These are phyloP conservation scores for Smittium mucronatum DNA, from an alignment of 371 early-diverging fungal species.

Conservation along the genomic window DNA sequence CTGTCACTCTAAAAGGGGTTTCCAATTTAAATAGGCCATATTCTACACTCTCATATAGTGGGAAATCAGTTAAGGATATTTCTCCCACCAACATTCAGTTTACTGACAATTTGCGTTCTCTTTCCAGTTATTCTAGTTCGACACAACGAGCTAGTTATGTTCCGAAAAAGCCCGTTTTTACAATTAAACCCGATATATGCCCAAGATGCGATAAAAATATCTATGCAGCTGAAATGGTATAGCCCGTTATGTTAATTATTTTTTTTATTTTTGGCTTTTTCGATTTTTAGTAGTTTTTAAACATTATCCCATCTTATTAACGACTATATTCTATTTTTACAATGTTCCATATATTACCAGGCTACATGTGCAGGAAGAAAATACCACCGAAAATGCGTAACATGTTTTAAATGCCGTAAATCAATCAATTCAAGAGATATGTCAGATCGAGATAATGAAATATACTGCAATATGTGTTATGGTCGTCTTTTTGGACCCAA, in stretches of 20 bases:
- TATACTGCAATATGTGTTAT: constrained; percentile 38
- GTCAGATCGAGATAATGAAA: constrained; percentile 35
- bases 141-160: constrained; percentile 10
- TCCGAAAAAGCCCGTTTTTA: constrained; percentile 18
- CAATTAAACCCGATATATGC: constrained; percentile 26
- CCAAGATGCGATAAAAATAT: constrained; percentile 28
- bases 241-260: background rate
- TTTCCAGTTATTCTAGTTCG: background rate
- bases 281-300: background rate
- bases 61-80: too few species aligned
- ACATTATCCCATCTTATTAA: background rate
- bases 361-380: constrained; percentile 32
- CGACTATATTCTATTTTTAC: background rate
- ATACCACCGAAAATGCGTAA: constrained; percentile 37
- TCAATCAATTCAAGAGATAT: constrained; percentile 31
- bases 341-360: background rate
- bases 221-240: constrained; percentile 31
- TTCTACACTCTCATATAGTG: too few species aligned
- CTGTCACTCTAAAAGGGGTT: too few species aligned
- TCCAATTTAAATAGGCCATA: too few species aligned
- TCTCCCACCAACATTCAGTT: too few species aligned
- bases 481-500: constrained; percentile 38
- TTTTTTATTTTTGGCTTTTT: background rate
- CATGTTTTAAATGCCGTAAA: constrained; percentile 31
- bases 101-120: too few species aligned